Evolutionary conservation across 2,329 filamentous ascomycete species (phyloP).

Genomic region (Hirsutella rhossiliensis): DNA sequence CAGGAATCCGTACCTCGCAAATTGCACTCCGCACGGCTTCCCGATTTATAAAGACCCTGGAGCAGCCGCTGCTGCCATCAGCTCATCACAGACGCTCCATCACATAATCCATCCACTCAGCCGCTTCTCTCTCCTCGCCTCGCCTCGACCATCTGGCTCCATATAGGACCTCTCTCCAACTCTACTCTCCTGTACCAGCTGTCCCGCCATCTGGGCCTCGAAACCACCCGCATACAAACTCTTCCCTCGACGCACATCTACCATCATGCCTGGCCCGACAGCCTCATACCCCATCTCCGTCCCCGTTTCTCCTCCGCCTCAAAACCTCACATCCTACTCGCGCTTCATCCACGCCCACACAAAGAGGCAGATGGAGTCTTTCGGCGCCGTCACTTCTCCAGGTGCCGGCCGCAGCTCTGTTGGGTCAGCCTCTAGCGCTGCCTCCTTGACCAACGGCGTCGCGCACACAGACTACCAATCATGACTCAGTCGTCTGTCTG

Average conservation of each 20-base stretch:
- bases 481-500: not conserved
- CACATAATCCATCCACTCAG: no score
- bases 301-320: conserved; percentile 25
- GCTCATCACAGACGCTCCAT: not conserved
- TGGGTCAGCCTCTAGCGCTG: conserved; percentile 7
- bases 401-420: conserved; percentile 7
- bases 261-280: conserved; percentile 26
- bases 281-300: conserved; percentile 25
- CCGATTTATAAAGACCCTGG: not conserved
- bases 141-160: not conserved
- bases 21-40: not conserved
- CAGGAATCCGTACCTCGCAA: not conserved
- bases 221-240: not conserved
- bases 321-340: conserved; percentile 43
- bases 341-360: conserved; percentile 53
- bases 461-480: conserved; percentile 7
- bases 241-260: not conserved
- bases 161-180: not conserved
- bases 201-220: not conserved
- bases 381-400: conserved; percentile 18
- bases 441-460: conserved; percentile 16
- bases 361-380: conserved; percentile 51
- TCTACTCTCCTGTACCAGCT: not conserved
- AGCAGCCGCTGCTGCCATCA: not conserved
- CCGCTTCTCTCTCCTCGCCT: not conserved